These are phyloP conservation scores for Wickerhamomyces sydowiorum DNA, from an alignment of 805 yeast species.

Conservation along the genomic window DNA sequence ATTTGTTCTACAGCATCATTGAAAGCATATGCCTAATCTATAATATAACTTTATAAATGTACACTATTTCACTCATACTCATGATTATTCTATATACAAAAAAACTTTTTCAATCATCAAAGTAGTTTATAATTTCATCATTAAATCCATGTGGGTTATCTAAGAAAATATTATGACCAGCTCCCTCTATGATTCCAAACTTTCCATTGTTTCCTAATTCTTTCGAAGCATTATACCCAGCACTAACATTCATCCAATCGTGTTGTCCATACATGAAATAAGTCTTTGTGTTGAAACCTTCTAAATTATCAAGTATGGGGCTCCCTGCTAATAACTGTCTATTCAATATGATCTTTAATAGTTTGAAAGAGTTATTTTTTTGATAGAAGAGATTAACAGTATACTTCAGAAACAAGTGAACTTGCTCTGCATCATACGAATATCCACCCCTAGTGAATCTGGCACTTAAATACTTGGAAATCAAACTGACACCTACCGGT, in stretches of 20 bases:
- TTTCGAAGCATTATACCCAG: conserved; percentile 32
- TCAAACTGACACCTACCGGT: conserved; percentile 33
- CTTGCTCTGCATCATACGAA: conserved; percentile 6
- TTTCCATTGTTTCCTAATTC: conserved; percentile 18
- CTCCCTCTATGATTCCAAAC: conserved; percentile 35
- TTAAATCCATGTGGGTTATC: conserved; percentile 59
- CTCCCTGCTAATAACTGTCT: conserved; percentile 47
- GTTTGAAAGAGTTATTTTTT: conserved; percentile 12
- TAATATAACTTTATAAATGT: no score
- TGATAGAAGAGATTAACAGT: conserved; percentile 18
- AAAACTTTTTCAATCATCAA: conserved; percentile 11
- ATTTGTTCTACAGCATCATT: no score
- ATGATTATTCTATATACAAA: no score
- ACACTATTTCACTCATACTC: no score
- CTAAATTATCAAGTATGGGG: conserved; percentile 59
- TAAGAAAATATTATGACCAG: conserved; percentile 75
- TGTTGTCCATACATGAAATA: conserved; percentile 53
- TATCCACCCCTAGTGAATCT: conserved; percentile 23
- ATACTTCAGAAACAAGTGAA: conserved; percentile 15
- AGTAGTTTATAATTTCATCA: conserved; percentile 31
- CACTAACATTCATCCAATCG: conserved; percentile 67
- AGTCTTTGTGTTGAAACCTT: conserved; percentile 26
- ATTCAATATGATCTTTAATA: conserved; percentile 12
- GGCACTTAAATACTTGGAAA: conserved; percentile 25
- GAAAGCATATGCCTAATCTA: no score